Evolutionary conservation across 2,329 filamentous ascomycete species (phyloP).

Genomic region (Lachnellula subtilissima): DNA sequence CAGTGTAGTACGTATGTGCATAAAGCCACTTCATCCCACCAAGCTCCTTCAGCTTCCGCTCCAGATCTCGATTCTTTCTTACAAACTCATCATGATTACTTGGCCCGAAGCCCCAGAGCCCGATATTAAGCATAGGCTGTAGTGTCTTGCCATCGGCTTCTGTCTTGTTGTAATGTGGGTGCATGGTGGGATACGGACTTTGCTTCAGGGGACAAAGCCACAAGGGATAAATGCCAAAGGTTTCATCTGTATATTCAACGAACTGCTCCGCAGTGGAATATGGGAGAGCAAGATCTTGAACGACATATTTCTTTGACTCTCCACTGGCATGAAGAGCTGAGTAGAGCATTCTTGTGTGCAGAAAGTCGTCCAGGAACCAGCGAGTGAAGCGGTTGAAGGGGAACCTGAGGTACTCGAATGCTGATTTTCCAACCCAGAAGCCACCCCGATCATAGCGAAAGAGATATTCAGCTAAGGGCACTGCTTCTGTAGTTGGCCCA

Average conservation of each 20-base stretch:
- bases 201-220: constrained; percentile 53
- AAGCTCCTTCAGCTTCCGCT: constrained; percentile 62
- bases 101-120: constrained; percentile 83
- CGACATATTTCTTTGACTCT: constrained; percentile 50
- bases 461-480: constrained; percentile 47
- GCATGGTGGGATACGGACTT: constrained; percentile 29
- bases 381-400: constrained; percentile 58
- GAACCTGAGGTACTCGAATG: constrained; percentile 55
- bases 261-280: constrained; percentile 47
- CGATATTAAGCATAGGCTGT: constrained; percentile 54
- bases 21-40: constrained; percentile 85
- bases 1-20: constrained; percentile 78
- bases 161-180: constrained; percentile 25
- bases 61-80: constrained; percentile 63
- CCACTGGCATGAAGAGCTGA: constrained; percentile 57
- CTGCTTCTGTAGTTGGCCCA: constrained; percentile 32
- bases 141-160: constrained; percentile 27
- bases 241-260: constrained; percentile 44
- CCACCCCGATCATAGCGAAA: constrained; percentile 58
- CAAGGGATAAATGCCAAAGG: constrained; percentile 47
- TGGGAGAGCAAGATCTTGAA: constrained; percentile 60
- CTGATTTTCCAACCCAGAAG: constrained; percentile 56
- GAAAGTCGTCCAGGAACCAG: constrained; percentile 54
- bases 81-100: constrained; percentile 55
- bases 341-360: constrained; percentile 59